Percentiles rank a stretch among this genome's conserved stretches.
These are phyloP conservation scores for Fistulinella prunicolor DNA, from an alignment of 768 basidiomycete species.

Conservation along the genomic window DNA sequence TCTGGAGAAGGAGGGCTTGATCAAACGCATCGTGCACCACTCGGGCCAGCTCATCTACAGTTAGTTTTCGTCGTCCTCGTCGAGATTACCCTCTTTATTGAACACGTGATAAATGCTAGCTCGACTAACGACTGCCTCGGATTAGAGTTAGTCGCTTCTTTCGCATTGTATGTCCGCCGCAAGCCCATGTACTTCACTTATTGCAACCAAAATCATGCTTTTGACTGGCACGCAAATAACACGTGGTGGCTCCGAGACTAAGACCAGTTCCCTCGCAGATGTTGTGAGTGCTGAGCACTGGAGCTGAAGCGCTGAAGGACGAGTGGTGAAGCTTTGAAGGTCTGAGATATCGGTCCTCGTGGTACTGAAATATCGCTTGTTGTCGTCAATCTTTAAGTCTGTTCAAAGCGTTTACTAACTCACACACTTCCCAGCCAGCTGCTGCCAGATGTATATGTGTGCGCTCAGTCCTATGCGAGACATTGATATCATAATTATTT, in stretches of 20 bases:
- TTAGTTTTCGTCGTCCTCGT: constrained; percentile 40
- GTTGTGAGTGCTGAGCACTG: background rate
- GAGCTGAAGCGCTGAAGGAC: too few relatives aligned
- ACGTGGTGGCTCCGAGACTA: too few relatives aligned
- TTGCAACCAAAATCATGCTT: constrained; percentile 31
- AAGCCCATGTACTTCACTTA: constrained; percentile 37
- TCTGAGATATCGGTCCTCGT: too few relatives aligned
- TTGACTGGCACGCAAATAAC: constrained; percentile 3
- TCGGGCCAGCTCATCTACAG: constrained; percentile 94
- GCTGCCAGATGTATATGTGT: too few relatives aligned
- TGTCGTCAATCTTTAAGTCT: too few relatives aligned
- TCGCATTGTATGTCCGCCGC: constrained; percentile 23
- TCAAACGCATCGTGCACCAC: constrained; percentile 97
- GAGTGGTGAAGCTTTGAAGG: too few relatives aligned
- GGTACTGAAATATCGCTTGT: too few relatives aligned
- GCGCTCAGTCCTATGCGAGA: background rate
- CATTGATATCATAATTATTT: background rate
- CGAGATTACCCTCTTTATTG: background rate
- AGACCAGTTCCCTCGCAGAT: background rate
- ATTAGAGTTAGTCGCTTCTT: constrained; percentile 30
- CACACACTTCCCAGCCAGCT: too few relatives aligned
- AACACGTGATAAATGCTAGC: constrained; percentile 32
- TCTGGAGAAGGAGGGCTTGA: constrained; percentile 89
- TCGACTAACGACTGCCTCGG: constrained; percentile 43
- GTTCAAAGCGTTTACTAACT: too few relatives aligned